Evolutionary conservation across 2,329 filamentous ascomycete species (phyloP), one percentile per base, ranked within the genome.

Genomic region (Paraphaeosphaeria sporulosa): DNA sequence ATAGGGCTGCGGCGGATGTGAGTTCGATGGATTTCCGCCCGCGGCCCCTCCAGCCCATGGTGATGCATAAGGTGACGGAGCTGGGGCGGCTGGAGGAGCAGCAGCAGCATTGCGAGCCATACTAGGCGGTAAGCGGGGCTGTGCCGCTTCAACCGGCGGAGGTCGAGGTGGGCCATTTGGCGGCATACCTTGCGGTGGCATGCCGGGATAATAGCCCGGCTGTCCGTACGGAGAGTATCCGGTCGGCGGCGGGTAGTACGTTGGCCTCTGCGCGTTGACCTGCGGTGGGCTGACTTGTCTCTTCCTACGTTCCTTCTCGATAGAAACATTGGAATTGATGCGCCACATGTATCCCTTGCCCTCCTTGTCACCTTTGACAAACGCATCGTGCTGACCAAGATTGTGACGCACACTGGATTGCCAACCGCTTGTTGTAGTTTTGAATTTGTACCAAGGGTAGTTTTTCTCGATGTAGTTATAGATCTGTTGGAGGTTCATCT

Each of bases 381-480:
- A 89, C 76, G 82, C 79, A 76, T 85, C 70, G 75, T 85, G 79
- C 79, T 88, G 78, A 70, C 85, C 78, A 74, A 90, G 78, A 60
- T 90, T 90, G 71, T 90, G 87, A 36, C 87, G 83, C 40, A 90
- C 87, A 78, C 86, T 89, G 36, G 86, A 89, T 61, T 89, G 87
- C 87, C 87, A 90, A 15, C 87, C 87, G 64, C 84, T 83, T 0
- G 87, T 88, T 56, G 84, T 78, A 15, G 80, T 85, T 59, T 79
- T 79, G 71, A 88, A 88, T 69, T 86, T 87, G 79, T 86, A 89
- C 69, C 85, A 89, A 0, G 87, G 87, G 67, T 87, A 89, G 63
- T 86, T 86, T 66, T 85, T 80, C 71, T 87, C 86, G 58, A 90
- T 83, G 44, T 85, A 85, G 64, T 86, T 84, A 72, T 90, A 90